phyloP scores from a whole-genome alignment of 768 basidiomycete genomes.

The Polyporus arcularius region DNA sequence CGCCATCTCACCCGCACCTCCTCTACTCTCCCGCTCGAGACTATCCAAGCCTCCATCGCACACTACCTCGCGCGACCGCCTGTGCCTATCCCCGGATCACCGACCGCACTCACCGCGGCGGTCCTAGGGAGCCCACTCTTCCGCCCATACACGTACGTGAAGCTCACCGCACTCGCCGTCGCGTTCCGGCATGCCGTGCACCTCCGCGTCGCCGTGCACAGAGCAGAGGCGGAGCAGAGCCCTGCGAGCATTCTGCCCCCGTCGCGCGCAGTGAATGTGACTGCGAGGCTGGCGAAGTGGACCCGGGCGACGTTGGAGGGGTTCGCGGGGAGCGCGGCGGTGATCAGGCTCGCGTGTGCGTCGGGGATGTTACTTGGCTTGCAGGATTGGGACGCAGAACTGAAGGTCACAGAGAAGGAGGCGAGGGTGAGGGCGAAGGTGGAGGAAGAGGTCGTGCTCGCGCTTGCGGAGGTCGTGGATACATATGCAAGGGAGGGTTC shows the following conservation, averaged over 20 bases:
- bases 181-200: constrained; percentile 65
- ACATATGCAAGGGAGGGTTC: constrained; percentile 38
- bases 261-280: constrained; percentile 34
- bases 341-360: constrained; percentile 61
- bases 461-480: constrained; percentile 76
- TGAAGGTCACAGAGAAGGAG: constrained; percentile 28
- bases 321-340: constrained; percentile 58
- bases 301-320: constrained; percentile 23
- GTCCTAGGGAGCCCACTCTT: constrained; percentile 59
- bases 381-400: constrained; percentile 48
- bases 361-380: constrained; percentile 67
- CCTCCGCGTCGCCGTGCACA: constrained; percentile 46
- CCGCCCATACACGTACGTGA: constrained; percentile 45
- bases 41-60: constrained; percentile 56
- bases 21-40: constrained; percentile 45
- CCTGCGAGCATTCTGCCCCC: constrained; percentile 28
- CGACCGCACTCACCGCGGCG: constrained; percentile 59
- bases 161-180: constrained; percentile 50
- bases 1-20: constrained; percentile 51
- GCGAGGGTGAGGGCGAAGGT: constrained; percentile 41
- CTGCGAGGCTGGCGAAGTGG: constrained; percentile 35
- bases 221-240: constrained; percentile 29
- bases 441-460: constrained; percentile 68
- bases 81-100: constrained; percentile 29
- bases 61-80: constrained; percentile 56